Base-by-base conservation (phyloP, 352 stramenopile species). In the Pythium oligandrum region DNA sequence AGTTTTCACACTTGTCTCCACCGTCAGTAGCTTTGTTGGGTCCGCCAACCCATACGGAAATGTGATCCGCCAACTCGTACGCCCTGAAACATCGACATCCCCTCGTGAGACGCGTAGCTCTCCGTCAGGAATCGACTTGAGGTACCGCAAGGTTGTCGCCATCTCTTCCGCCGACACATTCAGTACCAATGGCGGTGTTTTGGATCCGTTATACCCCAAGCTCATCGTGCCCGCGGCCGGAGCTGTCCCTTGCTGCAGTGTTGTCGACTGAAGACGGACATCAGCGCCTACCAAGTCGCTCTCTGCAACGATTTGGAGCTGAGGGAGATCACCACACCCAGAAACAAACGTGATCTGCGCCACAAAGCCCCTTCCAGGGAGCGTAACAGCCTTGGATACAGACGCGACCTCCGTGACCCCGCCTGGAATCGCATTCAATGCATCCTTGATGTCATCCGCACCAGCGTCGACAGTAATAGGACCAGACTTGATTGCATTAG, bases 141-240 rank as follows among this genome's bases (percentile, higher is more conserved):
- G 71, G 36, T 83, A 75, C 56, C 87, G 69, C 4, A 97, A 63
- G 7, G 84, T 75, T 17, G 53, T 60, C 36, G 83, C 73, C 39
- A 97, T 68, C n/a, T 95, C 84, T 45, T 89, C 76, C 10, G 83
- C 78, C 3, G 87, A 87, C n/a, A 88, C 68, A 57, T 97, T 89
- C 68, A 81, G 81, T 6, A 70, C 44, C 32, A 98, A 66, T 26
- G 57, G 58, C 2, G 70, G 72, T 1, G 89, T 89, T 7, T 46
- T 61, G 10, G 86, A 64, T 8, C 68, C 68, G 26, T 61, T 64
- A 30, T 90, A 90, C 0, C 37, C 53, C 4, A 93, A 60, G 5
- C 39, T 12, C 47, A 91, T 91, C 4, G 53, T 62, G 11, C 83
- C 80, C 31, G 50, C 55, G n/a, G 86, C 73, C 6, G 58, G 53